These are phyloP conservation scores for Spiromastix sp. DNA, from an alignment of 2,329 filamentous ascomycete genomes.

Conservation along the genomic window DNA sequence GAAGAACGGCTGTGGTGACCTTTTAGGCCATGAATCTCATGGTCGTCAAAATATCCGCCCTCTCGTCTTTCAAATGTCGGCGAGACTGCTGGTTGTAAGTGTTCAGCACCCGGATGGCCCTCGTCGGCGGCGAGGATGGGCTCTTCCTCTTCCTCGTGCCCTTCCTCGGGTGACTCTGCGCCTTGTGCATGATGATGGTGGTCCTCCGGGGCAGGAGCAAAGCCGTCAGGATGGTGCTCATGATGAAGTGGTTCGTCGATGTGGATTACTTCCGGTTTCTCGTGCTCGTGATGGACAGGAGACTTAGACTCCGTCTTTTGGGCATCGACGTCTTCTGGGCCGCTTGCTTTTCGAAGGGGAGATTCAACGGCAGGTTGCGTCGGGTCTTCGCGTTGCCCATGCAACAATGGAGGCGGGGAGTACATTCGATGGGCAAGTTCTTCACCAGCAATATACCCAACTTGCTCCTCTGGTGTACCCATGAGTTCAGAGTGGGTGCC, in stretches of 20 bases:
- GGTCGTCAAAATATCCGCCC: conserved; percentile 43
- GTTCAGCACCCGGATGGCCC: conserved; percentile 57
- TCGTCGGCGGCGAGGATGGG: conserved; percentile 89
- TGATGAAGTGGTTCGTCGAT: conserved; percentile 55
- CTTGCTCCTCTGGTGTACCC: conserved; percentile 79
- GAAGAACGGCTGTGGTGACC: conserved; percentile 41
- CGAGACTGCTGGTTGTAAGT: conserved; percentile 71
- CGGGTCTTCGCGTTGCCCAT: conserved; percentile 17
- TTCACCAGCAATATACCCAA: conserved; percentile 79
- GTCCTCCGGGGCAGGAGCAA: conserved; percentile 43
- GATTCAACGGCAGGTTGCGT: conserved; percentile 41
- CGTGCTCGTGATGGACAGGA: conserved; percentile 19
- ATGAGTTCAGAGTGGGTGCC: conserved; percentile 53
- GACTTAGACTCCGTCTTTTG: conserved; percentile 7
- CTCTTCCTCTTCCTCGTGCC: conserved; percentile 48
- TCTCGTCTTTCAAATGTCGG: conserved; percentile 56
- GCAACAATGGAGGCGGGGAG: conserved; percentile 45
- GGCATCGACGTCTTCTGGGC: conserved; percentile 38
- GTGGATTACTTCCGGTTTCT: conserved; percentile 51
- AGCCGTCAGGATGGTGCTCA: conserved; percentile 37
- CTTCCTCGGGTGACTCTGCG: conserved; percentile 34
- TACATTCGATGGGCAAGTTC: conserved; percentile 69
- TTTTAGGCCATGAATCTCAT: conserved; percentile 39
- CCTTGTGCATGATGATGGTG: conserved; percentile 37
- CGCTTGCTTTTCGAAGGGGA: conserved; percentile 41